Conservation (phyloP, 192 early-diverging fungal species). For the Podila clonocystis region DNA sequence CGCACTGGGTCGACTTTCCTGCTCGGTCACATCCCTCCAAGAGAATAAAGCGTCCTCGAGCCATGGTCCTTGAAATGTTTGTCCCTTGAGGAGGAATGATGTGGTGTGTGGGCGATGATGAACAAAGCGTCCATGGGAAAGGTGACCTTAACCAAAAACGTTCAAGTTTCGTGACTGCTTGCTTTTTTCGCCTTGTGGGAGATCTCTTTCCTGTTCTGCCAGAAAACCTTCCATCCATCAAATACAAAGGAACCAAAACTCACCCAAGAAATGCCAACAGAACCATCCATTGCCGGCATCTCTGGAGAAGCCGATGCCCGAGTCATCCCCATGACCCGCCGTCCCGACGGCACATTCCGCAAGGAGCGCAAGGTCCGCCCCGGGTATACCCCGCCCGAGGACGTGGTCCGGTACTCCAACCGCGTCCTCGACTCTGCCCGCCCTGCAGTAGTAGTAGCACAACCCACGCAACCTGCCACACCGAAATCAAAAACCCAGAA, state of each 20-base stretch:
- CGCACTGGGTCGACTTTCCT: constrained; percentile 93
- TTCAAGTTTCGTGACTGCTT: too few species aligned
- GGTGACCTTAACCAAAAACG: too few species aligned
- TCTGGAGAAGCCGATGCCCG: constrained; percentile 55
- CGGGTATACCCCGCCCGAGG: constrained; percentile 74
- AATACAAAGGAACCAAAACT: too few species aligned
- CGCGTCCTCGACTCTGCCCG: constrained; percentile 51
- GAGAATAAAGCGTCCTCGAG: constrained; percentile 88
- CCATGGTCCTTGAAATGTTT: constrained; percentile 18
- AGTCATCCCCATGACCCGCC: constrained; percentile 67
- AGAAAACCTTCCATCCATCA: too few species aligned
- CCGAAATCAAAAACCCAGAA: constrained; percentile 56
- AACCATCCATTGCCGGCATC: constrained; percentile 22
- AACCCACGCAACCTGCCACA: not conserved
- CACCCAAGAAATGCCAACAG: not conserved
- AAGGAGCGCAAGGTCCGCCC: constrained; percentile 76
- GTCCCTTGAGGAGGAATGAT: not conserved
- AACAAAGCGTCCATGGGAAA: too few species aligned
- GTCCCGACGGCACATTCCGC: constrained; percentile 75
- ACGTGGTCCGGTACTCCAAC: constrained; percentile 71
- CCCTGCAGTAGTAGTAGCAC: constrained; percentile 5
- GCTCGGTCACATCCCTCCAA: constrained; percentile 95
- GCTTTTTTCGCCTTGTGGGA: too few species aligned
- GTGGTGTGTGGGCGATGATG: too few species aligned
- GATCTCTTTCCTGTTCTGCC: too few species aligned